Base-by-base conservation (phyloP, 306 rosid species). In the Oxytropis ochrocephala region DNA sequence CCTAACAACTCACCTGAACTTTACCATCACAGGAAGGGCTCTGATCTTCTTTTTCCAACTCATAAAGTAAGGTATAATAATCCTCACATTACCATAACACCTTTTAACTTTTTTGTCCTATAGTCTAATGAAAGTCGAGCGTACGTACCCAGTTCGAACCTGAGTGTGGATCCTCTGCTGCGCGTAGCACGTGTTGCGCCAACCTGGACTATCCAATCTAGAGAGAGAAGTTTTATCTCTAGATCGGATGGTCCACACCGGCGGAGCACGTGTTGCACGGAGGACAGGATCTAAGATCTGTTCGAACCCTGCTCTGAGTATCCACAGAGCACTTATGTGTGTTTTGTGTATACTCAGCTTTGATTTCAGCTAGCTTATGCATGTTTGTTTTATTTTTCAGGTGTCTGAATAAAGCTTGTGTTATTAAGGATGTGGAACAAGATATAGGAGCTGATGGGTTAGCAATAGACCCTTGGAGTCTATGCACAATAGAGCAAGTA, bases 391-490 rank as follows among this genome's bases (percentile, higher is more conserved):
- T 41, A 3, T 11, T 58, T 57, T 39, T 36, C 14, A 86, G 96
- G 80, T 86, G 73, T 81, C 38, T 91, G 68, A 88, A 91, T 52
- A 88, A 69, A 76, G 96, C 89, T 8, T 84, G 94, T 56, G 42
- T 80, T 11, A 80, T 90, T 21, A 82, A 65, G 74, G 66, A 85
- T 32, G 72, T 49, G 2, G 87, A 78, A 66, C 38, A 72, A 69
- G 94, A 87, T 7, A 51, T 81, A 51, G 69, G 65, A 21, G 58
- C 75, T 3, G 90, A 84, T 53, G 94, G 91, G 3, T 76, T 77
- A 39, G 94, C 90, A 38, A 43, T 42, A 62, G 58, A 85, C 79
- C 85, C 87, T 0, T 86, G 95, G 97, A 81, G 59, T 39, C 80
- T 88, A 0, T 88, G 95, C 85, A 83, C 90, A 14, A 55, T 76